phyloP scores from a whole-genome alignment of 495 filamentous ascomycete genomes.

The Aspergillus baeticus region DNA sequence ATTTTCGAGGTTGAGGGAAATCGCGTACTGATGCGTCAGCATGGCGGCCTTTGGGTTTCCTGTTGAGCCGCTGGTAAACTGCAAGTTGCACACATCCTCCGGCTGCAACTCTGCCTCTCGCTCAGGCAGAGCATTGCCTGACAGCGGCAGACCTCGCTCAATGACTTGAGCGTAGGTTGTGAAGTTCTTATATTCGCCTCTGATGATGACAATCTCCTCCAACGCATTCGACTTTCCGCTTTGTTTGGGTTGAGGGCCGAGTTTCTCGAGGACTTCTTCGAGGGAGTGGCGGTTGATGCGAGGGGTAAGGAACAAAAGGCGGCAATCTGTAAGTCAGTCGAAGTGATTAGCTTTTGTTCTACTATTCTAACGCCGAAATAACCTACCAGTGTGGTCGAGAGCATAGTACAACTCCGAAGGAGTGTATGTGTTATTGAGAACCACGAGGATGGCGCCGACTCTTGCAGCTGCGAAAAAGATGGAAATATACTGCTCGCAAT shows the following conservation, averaged over 20 bases:
- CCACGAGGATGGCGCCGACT: constrained; percentile 66
- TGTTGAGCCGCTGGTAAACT: constrained; percentile 71
- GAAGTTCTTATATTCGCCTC: constrained; percentile 49
- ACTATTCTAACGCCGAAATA: not conserved
- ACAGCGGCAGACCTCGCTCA: constrained; percentile 26
- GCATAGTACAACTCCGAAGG: constrained; percentile 61
- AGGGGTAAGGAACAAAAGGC: constrained; percentile 62
- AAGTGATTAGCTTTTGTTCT: constrained; percentile 1
- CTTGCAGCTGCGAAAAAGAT: constrained; percentile 66
- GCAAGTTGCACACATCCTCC: constrained; percentile 65
- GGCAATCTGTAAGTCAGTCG: constrained; percentile 44
- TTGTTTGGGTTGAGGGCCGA: constrained; percentile 42
- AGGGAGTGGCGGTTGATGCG: constrained; percentile 59
- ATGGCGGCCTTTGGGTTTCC: constrained; percentile 73
- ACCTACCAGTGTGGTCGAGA: constrained; percentile 60
- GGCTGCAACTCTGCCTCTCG: constrained; percentile 49
- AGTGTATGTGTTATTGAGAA: constrained; percentile 72
- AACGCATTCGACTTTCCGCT: constrained; percentile 30
- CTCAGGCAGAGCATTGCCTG: constrained; percentile 43
- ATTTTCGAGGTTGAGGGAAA: not conserved
- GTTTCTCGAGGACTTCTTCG: constrained; percentile 47
- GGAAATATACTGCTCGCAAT: constrained; percentile 67
- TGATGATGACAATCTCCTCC: constrained; percentile 54
- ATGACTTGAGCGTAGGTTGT: constrained; percentile 52
- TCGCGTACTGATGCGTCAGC: constrained; percentile 64